Base-by-base conservation (phyloP, 176 grass and related monocot species). In the Paspalum notatum region DNA sequence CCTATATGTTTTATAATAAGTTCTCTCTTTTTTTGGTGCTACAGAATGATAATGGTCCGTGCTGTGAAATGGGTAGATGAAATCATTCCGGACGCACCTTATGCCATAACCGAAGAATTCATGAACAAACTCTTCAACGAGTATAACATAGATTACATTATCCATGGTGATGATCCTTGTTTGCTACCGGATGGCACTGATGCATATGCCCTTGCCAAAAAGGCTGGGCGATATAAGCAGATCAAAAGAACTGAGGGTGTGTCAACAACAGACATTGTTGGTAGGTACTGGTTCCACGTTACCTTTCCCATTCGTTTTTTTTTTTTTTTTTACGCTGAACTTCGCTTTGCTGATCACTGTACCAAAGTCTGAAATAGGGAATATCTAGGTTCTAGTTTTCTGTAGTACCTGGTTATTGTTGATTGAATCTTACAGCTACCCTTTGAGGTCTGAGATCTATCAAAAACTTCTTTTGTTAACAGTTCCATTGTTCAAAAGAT, bases 71-170 rank as follows among this genome's bases (percentile, higher is more conserved):
- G 95, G 92, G 95, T 97, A 14, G 87, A 94, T 51, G 92, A 94
- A 80, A 65, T 98, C 73, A 98, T 98, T 89, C 88, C 77, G 46
- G 88, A 94, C 87, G 92, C 95, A 21, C 92, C 95, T 71, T 94
- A 93, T 84, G 90, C 95, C 84, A 98, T 98, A 68, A 98, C 90
- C 18, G 90, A 94, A 89, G 88, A 98, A 27, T 94, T 94, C 80
- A 94, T 94, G 90, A 84, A 98, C 64, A 94, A 94, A 72, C 69
- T 98, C 51, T 98, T 98, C 66, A 87, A 74, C 63, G 90, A 94
- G n/a, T 98, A 98, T 74, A 88, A 89, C 77, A 94, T 94, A 62
- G 95, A 98, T 80, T 98, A 98, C 68, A 98, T 97, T 68, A 97
- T 98, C 82, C 95, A 98, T 87, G 95, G 95, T 24, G 92, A 94